Evolutionary conservation across 2,329 filamentous ascomycete genomes (phyloP).

Genomic region (Colletotrichum trifolii): DNA sequence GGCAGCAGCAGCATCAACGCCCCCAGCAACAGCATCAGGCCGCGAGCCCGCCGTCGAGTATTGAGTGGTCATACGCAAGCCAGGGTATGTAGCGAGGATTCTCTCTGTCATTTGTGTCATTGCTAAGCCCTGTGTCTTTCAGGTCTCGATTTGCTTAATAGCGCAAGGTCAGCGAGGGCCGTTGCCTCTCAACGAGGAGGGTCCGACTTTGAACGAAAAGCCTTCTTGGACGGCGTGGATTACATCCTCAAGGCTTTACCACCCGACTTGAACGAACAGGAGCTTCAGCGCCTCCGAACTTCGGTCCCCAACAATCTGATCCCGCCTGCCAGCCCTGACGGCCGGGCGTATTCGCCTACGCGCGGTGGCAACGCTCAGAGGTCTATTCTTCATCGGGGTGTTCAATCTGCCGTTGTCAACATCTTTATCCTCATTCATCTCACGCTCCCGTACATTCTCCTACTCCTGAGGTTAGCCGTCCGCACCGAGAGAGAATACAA

Average conservation of each 20-base stretch:
- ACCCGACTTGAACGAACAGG: constrained; percentile 63
- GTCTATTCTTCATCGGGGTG: constrained; percentile 68
- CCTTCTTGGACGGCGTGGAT: constrained; percentile 72
- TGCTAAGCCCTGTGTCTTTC: not conserved
- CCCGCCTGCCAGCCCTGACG: constrained; percentile 24
- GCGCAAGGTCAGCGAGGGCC: constrained; percentile 28
- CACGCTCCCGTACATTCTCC: constrained; percentile 69
- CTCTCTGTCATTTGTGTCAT: not conserved
- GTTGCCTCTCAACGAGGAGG: constrained; percentile 19
- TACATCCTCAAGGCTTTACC: constrained; percentile 75
- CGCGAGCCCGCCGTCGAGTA: constrained; percentile 43
- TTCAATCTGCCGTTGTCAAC: constrained; percentile 67
- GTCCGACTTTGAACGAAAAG: constrained; percentile 60
- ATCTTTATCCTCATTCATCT: constrained; percentile 70
- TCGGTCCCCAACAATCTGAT: constrained; percentile 56
- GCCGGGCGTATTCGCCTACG: constrained; percentile 42
- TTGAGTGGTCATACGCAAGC: constrained; percentile 48
- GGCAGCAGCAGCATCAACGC: constrained; percentile 11
- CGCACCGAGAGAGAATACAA: constrained; percentile 74
- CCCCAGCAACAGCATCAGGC: constrained; percentile 27
- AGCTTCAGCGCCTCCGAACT: constrained; percentile 61
- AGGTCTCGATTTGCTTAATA: constrained; percentile 32
- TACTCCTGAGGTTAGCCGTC: constrained; percentile 64
- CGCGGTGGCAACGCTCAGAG: constrained; percentile 27
- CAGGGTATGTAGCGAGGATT: constrained; percentile 42